These are phyloP conservation scores for Terfezia boudieri DNA, from an alignment of 495 filamentous ascomycete genomes.

Conservation along the genomic window DNA sequence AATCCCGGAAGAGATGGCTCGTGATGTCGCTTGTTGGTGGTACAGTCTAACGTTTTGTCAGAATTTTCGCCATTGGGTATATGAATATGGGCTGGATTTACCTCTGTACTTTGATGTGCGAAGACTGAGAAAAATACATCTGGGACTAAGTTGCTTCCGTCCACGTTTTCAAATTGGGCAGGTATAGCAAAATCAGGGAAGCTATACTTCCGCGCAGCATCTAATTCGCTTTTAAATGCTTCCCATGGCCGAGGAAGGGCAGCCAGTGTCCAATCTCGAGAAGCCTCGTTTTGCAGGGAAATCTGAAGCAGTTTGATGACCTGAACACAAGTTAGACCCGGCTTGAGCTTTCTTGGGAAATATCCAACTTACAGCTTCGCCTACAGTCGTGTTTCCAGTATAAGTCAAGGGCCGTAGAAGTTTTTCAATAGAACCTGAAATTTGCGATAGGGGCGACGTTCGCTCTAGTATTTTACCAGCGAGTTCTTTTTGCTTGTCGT, in stretches of 20 bases:
- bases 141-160: constrained; percentile 57
- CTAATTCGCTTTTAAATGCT: constrained; percentile 34
- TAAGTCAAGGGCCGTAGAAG: not conserved
- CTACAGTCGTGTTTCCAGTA: not conserved
- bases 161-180: constrained; percentile 40
- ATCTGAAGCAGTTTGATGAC: constrained; percentile 65
- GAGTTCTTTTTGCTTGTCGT: constrained; percentile 33
- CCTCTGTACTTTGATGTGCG: constrained; percentile 60
- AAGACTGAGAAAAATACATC: constrained; percentile 91
- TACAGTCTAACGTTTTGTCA: constrained; percentile 36
- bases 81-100: not conserved
- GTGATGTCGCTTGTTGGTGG: constrained; percentile 53
- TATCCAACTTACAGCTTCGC: not conserved
- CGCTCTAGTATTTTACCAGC: constrained; percentile 65
- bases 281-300: constrained; percentile 54
- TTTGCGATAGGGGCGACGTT: constrained; percentile 31
- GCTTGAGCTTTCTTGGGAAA: no score
- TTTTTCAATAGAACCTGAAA: not conserved
- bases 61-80: not conserved
- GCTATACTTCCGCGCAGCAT: constrained; percentile 40
- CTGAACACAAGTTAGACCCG: not conserved
- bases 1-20: constrained; percentile 62
- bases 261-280: constrained; percentile 45
- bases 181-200: constrained; percentile 58
- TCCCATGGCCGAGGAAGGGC: constrained; percentile 76